phyloP scores from a whole-genome alignment of 768 basidiomycete species.

The Leccinum boreale region DNA sequence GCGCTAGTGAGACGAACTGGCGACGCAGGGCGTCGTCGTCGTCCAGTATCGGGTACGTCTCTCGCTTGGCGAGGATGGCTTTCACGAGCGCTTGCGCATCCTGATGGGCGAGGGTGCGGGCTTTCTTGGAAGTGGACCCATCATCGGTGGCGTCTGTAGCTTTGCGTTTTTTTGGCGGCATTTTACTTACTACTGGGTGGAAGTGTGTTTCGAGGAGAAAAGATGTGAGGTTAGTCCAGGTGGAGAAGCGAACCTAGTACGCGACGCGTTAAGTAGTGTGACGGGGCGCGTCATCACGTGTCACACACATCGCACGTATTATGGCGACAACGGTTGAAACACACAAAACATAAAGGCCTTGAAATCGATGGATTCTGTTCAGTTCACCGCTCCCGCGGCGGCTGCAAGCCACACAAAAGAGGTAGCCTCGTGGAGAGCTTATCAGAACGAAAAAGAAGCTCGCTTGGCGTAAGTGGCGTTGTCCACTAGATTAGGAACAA shows the following conservation, averaged over 20 bases:
- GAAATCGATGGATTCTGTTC: background rate
- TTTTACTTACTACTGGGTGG: background rate
- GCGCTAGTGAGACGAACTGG: constrained; percentile 30
- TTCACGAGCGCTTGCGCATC: constrained; percentile 36
- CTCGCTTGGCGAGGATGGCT: constrained; percentile 36
- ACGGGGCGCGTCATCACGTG: constrained; percentile 25
- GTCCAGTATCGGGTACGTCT: constrained; percentile 35
- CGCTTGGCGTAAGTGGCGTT: background rate
- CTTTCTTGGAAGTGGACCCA: constrained; percentile 28
- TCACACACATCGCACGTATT: constrained; percentile 14
- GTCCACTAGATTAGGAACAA: background rate
- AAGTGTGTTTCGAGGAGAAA: background rate
- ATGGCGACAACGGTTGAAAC: background rate
- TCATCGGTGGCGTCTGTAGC: constrained; percentile 18
- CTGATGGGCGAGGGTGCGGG: constrained; percentile 21
- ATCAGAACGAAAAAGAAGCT: background rate
- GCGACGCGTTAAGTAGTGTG: constrained; percentile 21
- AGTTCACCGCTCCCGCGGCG: background rate
- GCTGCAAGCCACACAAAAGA: background rate
- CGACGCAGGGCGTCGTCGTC: constrained; percentile 31
- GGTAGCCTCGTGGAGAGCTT: background rate
- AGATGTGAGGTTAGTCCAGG: background rate
- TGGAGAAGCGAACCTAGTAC: background rate
- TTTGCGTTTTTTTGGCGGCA: constrained; percentile 36
- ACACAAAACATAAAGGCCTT: too few species aligned